Evolutionary conservation across 257 asterid species (phyloP).

Genomic region (Primulina tabacum): DNA sequence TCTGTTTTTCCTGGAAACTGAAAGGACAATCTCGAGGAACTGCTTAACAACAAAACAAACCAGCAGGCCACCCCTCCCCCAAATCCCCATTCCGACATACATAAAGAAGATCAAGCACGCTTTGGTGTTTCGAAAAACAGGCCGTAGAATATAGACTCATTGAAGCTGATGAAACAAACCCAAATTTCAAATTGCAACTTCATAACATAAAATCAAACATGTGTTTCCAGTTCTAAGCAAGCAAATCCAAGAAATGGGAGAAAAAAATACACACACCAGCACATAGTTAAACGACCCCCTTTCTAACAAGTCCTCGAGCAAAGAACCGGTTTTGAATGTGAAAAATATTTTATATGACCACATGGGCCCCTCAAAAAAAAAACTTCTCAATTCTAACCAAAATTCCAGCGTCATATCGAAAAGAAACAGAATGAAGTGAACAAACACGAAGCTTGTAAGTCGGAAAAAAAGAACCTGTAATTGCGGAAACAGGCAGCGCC

Average conservation of each 20-base stretch:
- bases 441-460: conserved; percentile 4
- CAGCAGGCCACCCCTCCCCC: background rate
- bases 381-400: background rate
- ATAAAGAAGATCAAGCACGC: background rate
- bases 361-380: background rate
- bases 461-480: background rate
- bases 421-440: background rate
- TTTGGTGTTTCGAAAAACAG: background rate
- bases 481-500: background rate
- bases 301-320: background rate
- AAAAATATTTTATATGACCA: background rate
- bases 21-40: background rate
- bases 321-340: background rate
- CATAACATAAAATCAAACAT: background rate
- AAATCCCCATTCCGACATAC: background rate
- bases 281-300: conserved; percentile 1
- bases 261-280: conserved; percentile 5
- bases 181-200: background rate
- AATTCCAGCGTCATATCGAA: conserved; percentile 13
- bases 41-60: background rate
- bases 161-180: background rate
- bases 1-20: background rate
- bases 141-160: background rate
- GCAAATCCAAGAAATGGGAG: background rate
- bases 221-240: conserved; percentile 5